Conservation (phyloP, 129 eudicot genomes). For the Tagetes erecta region DNA sequence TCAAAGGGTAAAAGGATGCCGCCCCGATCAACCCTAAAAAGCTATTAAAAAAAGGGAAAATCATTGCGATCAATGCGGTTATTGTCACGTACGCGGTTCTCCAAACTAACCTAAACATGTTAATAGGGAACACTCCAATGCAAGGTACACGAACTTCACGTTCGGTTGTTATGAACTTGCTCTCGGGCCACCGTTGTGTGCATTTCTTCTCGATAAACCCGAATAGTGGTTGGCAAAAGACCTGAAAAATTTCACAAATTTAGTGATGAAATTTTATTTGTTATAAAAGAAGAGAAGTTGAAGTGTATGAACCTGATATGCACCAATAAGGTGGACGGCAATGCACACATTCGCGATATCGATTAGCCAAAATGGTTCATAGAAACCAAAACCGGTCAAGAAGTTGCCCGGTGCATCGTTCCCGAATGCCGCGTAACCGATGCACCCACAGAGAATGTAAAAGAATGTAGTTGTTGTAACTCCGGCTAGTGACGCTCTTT, state of each 20-base stretch:
- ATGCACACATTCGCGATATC: conserved; percentile 80
- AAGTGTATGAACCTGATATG: conserved; percentile 60
- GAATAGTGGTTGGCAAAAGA: conserved; percentile 77
- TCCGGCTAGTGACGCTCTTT: conserved; percentile 70
- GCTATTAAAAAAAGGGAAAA: conserved; percentile 84
- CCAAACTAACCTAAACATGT: conserved; percentile 83
- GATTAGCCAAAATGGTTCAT: conserved; percentile 83
- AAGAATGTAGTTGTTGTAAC: conserved; percentile 67
- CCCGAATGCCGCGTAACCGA: conserved; percentile 88
- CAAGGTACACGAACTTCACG: conserved; percentile 48
- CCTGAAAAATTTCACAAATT: conserved; percentile 25
- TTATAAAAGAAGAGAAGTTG: neutral
- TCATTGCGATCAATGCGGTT: conserved; percentile 73
- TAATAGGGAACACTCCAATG: conserved; percentile 41
- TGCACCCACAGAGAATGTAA: conserved; percentile 69
- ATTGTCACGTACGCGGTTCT: conserved; percentile 65
- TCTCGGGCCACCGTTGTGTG: conserved; percentile 63
- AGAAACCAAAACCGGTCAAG: conserved; percentile 89
- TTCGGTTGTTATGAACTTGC: conserved; percentile 55
- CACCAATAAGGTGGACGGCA: conserved; percentile 82
- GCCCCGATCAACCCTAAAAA: conserved; percentile 92
- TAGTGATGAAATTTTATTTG: neutral
- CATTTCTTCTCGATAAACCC: conserved; percentile 59
- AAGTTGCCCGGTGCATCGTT: conserved; percentile 85
- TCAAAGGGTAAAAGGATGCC: conserved; percentile 77